Evolutionary conservation across 1,284 basidiomycete genomes (phyloP).

Genomic region (Naganishia albida): DNA sequence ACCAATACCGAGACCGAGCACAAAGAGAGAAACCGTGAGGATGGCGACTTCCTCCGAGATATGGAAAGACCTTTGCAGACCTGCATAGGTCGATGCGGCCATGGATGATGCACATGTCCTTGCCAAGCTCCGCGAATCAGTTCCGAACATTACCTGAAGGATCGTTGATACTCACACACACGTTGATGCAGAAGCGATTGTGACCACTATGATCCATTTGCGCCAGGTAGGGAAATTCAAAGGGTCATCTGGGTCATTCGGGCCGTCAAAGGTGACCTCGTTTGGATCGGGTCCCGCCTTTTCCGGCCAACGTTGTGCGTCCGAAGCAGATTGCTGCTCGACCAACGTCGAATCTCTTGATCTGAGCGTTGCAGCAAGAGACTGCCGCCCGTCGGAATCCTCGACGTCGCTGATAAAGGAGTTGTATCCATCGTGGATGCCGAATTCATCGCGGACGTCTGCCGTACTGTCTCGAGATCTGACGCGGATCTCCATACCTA

Average conservation of each 20-base stretch:
- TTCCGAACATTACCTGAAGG: no score
- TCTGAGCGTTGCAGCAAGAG: background rate
- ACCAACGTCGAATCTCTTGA: background rate
- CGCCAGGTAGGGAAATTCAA: constrained; percentile 43
- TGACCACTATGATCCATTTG: constrained; percentile 45
- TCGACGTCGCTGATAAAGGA: background rate
- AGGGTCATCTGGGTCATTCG: constrained; percentile 43
- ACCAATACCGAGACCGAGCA: constrained; percentile 59
- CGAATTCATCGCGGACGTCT: constrained; percentile 15
- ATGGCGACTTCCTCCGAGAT: constrained; percentile 69
- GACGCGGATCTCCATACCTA: background rate
- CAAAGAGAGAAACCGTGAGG: constrained; percentile 69
- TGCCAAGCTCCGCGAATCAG: background rate
- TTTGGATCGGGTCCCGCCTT: constrained; percentile 33
- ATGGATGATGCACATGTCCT: constrained; percentile 72
- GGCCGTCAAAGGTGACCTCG: constrained; percentile 44
- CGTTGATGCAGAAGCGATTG: constrained; percentile 35
- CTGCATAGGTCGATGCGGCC: constrained; percentile 67
- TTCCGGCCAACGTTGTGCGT: no score
- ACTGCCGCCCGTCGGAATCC: background rate
- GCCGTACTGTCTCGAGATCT: constrained; percentile 2
- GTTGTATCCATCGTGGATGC: constrained; percentile 12
- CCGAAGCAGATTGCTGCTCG: background rate
- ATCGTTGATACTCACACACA: constrained; percentile 34
- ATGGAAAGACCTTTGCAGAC: constrained; percentile 63